Evolutionary conservation across 2,329 filamentous ascomycete genomes (phyloP).

Genomic region (Cephalotrichum gorgonifer): DNA sequence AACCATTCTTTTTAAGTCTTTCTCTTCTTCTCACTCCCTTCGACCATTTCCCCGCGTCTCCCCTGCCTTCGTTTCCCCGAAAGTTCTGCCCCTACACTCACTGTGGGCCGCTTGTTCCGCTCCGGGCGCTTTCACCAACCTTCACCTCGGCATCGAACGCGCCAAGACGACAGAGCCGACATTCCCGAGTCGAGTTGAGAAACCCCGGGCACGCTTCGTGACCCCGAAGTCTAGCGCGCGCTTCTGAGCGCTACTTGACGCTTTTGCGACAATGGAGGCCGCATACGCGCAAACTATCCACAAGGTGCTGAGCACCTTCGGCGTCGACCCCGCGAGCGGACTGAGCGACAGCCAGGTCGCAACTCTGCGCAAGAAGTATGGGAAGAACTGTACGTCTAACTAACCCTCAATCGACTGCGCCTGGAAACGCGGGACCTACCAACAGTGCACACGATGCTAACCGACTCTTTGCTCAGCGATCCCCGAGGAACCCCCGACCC

Average conservation of each 20-base stretch:
- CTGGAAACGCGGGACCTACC: neutral
- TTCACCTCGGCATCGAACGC: neutral
- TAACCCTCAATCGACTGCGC: neutral
- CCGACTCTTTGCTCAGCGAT: slow-evolving; percentile 32
- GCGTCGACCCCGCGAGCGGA: slow-evolving; percentile 43
- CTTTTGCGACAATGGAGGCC: slow-evolving; percentile 42
- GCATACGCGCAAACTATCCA: slow-evolving; percentile 48
- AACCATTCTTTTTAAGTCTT: neutral
- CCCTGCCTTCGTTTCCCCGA: slow-evolving; percentile 5
- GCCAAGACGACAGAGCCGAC: no score
- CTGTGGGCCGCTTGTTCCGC: neutral
- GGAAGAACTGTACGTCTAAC: slow-evolving; percentile 48
- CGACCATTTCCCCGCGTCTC: neutral
- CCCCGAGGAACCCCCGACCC: slow-evolving; percentile 85
- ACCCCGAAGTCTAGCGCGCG: neutral
- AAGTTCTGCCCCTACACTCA: neutral
- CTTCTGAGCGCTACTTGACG: neutral
- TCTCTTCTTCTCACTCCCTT: neutral
- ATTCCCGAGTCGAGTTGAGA: no score
- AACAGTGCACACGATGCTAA: neutral
- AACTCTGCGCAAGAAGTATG: slow-evolving; percentile 46
- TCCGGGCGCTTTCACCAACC: neutral
- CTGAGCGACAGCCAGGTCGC: slow-evolving; percentile 49
- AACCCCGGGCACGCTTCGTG: no score
- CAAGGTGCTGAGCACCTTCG: slow-evolving; percentile 49